Conservation (phyloP, 176 grass and related monocot genomes). For the Neostapfia colusana region DNA sequence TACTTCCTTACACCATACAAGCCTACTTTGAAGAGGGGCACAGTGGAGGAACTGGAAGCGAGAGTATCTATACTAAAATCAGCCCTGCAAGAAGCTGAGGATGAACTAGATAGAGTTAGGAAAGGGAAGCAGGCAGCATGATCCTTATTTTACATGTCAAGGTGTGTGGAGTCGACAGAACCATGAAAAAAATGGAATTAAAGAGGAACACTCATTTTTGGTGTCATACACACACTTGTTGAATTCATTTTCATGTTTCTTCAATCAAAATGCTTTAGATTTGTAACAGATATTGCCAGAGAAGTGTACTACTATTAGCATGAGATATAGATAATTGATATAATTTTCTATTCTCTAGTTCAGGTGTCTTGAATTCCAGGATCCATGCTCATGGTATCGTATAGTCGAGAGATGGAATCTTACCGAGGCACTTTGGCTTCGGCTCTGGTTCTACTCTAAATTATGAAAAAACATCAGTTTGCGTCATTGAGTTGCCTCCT, state of each 20-base stretch:
- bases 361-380: not conserved
- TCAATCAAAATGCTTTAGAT: constrained; percentile 16
- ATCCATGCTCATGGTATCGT: not conserved
- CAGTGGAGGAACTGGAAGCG: constrained; percentile 72
- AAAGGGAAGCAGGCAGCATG: constrained; percentile 76
- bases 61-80: constrained; percentile 63
- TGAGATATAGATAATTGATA: constrained; percentile 3
- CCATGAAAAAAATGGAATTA: constrained; percentile 13
- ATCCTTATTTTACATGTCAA: constrained; percentile 25
- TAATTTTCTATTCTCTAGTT: not conserved
- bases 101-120: constrained; percentile 72
- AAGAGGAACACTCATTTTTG: constrained; percentile 27
- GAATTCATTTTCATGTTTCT: constrained; percentile 28
- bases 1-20: constrained; percentile 77
- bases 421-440: not conserved
- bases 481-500: not conserved
- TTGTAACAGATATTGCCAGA: constrained; percentile 38
- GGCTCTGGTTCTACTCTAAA: not conserved
- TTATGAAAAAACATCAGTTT: not conserved
- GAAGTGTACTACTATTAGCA: constrained; percentile 17
- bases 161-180: not conserved
- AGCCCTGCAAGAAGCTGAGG: constrained; percentile 60
- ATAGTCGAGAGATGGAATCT: not conserved
- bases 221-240: constrained; percentile 35
- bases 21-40: constrained; percentile 56